These are phyloP conservation scores for Alternaria arborescens DNA, from an alignment of 2,329 filamentous ascomycete genomes.

Conservation along the genomic window DNA sequence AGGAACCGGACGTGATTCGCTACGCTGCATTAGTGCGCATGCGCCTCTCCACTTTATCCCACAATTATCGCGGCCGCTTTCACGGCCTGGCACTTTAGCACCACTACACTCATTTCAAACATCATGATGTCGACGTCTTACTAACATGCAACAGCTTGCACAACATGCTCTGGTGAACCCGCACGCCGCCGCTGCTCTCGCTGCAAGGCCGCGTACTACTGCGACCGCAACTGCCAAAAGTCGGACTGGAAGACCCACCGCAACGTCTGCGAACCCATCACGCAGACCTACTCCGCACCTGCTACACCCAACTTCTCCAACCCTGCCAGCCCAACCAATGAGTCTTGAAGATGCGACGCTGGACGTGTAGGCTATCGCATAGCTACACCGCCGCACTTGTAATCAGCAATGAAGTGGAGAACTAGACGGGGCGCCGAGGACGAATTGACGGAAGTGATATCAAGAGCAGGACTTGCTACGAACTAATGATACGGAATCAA, in stretches of 20 bases:
- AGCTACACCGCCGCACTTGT: neutral
- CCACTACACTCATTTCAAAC: neutral
- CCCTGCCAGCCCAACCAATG: constrained; percentile 34
- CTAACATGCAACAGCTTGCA: constrained; percentile 29
- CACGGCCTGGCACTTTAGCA: constrained; percentile 15
- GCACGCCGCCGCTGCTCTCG: constrained; percentile 55
- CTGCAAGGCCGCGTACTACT: constrained; percentile 60
- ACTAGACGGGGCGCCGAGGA: neutral
- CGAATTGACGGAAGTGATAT: neutral
- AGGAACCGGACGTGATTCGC: constrained; percentile 36
- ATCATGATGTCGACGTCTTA: constrained; percentile 4
- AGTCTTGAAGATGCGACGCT: constrained; percentile 18
- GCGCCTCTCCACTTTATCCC: constrained; percentile 25
- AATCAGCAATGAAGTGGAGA: neutral
- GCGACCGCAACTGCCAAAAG: constrained; percentile 62
- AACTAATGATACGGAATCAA: constrained; percentile 7
- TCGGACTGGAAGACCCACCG: constrained; percentile 62
- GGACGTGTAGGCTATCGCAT: neutral
- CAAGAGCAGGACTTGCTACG: constrained; percentile 1
- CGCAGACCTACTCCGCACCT: constrained; percentile 34
- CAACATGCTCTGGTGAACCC: constrained; percentile 34
- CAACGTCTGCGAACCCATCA: constrained; percentile 50
- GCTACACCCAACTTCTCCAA: constrained; percentile 40
- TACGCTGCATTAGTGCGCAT: constrained; percentile 25
- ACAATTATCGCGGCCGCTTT: constrained; percentile 15